Conservation (phyloP, 2,329 filamentous ascomycete species). For the Fusarium torulosum region DNA sequence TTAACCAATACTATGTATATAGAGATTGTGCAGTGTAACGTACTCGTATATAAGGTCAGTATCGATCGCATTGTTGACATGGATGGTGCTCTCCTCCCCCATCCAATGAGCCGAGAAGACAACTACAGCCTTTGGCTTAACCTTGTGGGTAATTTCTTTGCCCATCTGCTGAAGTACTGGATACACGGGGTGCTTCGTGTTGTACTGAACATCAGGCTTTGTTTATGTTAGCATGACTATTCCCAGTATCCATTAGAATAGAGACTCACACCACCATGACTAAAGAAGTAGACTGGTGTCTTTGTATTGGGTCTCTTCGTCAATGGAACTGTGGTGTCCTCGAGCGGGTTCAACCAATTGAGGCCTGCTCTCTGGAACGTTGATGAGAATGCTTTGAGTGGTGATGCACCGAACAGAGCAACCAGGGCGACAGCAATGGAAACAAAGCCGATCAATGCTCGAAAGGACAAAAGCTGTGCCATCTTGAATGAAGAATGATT, state of each 20-base stretch:
- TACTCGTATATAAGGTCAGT: slow-evolving; percentile 78
- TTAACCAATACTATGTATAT: slow-evolving; percentile 26
- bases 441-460: slow-evolving; percentile 39
- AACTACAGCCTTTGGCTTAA: slow-evolving; percentile 78
- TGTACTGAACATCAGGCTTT: slow-evolving; percentile 75
- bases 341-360: slow-evolving; percentile 32
- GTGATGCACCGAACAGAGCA: slow-evolving; percentile 42
- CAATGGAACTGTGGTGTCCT: slow-evolving; percentile 17
- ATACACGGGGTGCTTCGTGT: slow-evolving; percentile 76
- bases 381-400: slow-evolving; percentile 40
- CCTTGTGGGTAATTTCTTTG: slow-evolving; percentile 75
- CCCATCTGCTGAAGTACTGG: slow-evolving; percentile 73
- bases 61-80: slow-evolving; percentile 74
- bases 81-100: slow-evolving; percentile 65
- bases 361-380: slow-evolving; percentile 42
- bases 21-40: background rate
- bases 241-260: too few relatives aligned
- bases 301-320: slow-evolving; percentile 10
- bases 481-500: slow-evolving; percentile 23
- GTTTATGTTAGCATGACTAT: background rate
- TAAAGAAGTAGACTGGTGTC: slow-evolving; percentile 63
- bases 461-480: slow-evolving; percentile 39
- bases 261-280: slow-evolving; percentile 62
- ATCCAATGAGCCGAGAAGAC: slow-evolving; percentile 86
- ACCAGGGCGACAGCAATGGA: slow-evolving; percentile 43